Evolutionary conservation across 192 early-diverging fungal genomes (phyloP), one percentile per base, ranked within the genome.

Genomic region (Dimargaris cristalligena): DNA sequence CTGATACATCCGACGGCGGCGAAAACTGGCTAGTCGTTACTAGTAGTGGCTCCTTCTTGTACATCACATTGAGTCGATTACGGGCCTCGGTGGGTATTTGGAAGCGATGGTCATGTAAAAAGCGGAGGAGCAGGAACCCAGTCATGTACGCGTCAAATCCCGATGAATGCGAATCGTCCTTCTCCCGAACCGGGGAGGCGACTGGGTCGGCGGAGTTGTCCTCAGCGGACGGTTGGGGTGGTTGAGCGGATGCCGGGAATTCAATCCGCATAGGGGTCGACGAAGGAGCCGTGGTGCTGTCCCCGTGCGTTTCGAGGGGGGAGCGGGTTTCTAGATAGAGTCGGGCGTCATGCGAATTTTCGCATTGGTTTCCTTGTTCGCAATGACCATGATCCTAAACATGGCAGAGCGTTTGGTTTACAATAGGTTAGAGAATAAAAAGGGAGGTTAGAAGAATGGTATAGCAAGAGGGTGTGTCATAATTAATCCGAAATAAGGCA

Each of bases 61-160:
- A 52, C 50, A 52, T 52, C 2, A 52, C 2, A 26, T 52, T 29
- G 16, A 52, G 20, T 52, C 28, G 14, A 8, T 52, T 52, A 16
- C 50, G 50, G 23, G 50, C 50, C 50, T 23, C 14, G 4, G 14
- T 14, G 16, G 28, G 13, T 16, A 29, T 52, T 25, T 52, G 22
- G 16, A 25, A 16, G 25, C 13, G 14, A 52, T 16, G 20, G 26
- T 29, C 30, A 25, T 52, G 4, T 52, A 29, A 30, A 26, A 25
- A 52, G 8, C 26, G 20, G 25, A 26, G 14, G 20, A 52, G 28
- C 22, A 52, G 23, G 50, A 25, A 52, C 2, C 30, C 30, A 14
- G 50, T 52, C 50, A 52, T 52, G 30, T 29, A 52, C 22, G 50
- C 50, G 23, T 52, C 50, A 23, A 23, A 29, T 8, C 50, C 50